phyloP scores from a whole-genome alignment of 768 basidiomycete species.

The Dentipellis sp. region DNA sequence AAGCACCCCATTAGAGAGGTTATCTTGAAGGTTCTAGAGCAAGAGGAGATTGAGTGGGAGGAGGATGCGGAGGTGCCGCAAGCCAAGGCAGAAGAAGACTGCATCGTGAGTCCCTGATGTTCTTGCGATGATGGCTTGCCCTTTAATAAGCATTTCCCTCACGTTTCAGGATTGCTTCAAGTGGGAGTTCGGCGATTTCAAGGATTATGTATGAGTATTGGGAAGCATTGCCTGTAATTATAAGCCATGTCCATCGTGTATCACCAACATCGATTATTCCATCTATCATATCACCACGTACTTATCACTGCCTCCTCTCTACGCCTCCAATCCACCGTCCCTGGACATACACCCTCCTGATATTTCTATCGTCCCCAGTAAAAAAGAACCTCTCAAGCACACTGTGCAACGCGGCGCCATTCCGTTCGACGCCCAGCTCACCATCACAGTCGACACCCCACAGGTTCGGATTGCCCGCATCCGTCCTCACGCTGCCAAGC shows the following conservation, averaged over 20 bases:
- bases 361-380: slow-evolving; percentile 80
- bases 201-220: slow-evolving; percentile 1
- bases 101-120: slow-evolving; percentile 36
- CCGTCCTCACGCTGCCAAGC: slow-evolving; percentile 48
- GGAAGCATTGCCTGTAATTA: slow-evolving; percentile 2
- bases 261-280: background rate
- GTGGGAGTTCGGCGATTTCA: slow-evolving; percentile 60
- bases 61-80: slow-evolving; percentile 41
- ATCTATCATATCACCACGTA: background rate
- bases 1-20: slow-evolving; percentile 48
- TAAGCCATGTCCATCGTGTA: background rate
- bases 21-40: slow-evolving; percentile 43
- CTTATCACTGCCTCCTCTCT: slow-evolving; percentile 16
- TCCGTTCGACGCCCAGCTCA: slow-evolving; percentile 14
- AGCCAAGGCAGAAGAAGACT: slow-evolving; percentile 54
- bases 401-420: slow-evolving; percentile 34
- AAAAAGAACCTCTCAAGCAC: slow-evolving; percentile 81
- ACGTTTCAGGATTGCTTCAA: slow-evolving; percentile 59
- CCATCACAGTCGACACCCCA: slow-evolving; percentile 38
- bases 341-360: slow-evolving; percentile 75
- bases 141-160: background rate
- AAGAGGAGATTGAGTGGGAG: slow-evolving; percentile 33
- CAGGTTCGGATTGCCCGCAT: slow-evolving; percentile 45
- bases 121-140: background rate
- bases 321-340: slow-evolving; percentile 71